Evolutionary conservation across 768 basidiomycete genomes (phyloP), one percentile per base, ranked within the genome.

Genomic region (Russula lepida): DNA sequence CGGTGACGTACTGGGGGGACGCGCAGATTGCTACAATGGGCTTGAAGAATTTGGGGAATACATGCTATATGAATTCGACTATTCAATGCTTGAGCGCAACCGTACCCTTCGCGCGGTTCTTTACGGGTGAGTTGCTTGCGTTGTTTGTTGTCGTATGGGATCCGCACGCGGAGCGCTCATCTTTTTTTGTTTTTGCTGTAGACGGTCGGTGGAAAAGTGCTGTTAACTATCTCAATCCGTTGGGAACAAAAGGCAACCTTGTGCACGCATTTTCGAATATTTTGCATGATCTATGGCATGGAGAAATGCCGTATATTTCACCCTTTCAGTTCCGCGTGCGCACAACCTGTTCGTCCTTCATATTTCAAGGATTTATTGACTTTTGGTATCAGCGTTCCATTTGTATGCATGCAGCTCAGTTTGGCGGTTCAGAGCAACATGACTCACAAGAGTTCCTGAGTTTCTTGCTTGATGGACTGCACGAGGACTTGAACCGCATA

Each of bases 61-160:
- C 97, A 8, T 99, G 97, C 72, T 99, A 98, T 71, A 98, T 98
- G 93, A 98, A 98, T 71, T 91, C 97, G 32, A 94, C 93, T 6
- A 83, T 99, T 17, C 97, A 99, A 73, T 99, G 97, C 72, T 76
- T 99, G 70, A 93, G 87, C 70, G 95, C 95, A 0, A 97, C 95
- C 0, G 84, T 89, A 7, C 95, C 95, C 0, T 95, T 99, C 72
- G 84, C 94, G 32, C 80, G 85, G 56, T 98, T 95, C 76, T 98
- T 99, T 69, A 86, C 85, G 4, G 88, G 93, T 94, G 70, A 39
- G 83, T 61, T 35, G 3, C 54, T 11, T 51, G 19, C 27, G 25
- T 30, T 23, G n/a, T 63, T 58, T 52, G 30, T 43, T 30, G 9
- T 43, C 28, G 9, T 21, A 30, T 30, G 13, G 23, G 41, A 56